Evolutionary conservation across 1,139 yeast species (phyloP), one percentile per base, ranked within the genome.

Genomic region (Protomyces lactucae-debilis): DNA sequence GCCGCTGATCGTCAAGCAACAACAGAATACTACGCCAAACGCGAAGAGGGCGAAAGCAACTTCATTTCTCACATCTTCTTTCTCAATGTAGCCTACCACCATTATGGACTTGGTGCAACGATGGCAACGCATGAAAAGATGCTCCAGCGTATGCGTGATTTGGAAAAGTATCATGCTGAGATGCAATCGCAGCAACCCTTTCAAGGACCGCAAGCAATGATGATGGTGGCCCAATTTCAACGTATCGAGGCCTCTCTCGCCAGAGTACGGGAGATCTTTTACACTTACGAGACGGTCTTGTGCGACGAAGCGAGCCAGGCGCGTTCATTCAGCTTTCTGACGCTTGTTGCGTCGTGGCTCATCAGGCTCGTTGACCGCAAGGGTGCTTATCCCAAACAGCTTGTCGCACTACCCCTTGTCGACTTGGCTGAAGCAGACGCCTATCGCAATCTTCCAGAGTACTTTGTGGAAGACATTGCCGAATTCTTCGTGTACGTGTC

Each of bases 31-130:
- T 83, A 81, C 70, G 75, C 78, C 40, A 73, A 73, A 23, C 57
- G 40, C 25, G 65, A 14, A 68, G 74, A 75, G 39, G 76, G 66
- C n/a, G 55, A 59, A 14, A 78, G 89, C 4, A 93, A 93, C 71
- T 93, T 93, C 73, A 87, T 95, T 18, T 85, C 96, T 3, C 93
- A 92, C 70, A 87, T 96, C 71, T 95, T 91, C 75, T 93, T 82
- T 72, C 75, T 93, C 66, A 84, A 95, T 9, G 78, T 87, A 60
- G 85, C 96, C 0, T 91, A 87, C 73, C 77, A 90, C 65, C 92
- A 93, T 70, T 95, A 88, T 75, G 99, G 98, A 55, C 77, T 90
- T 52, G 96, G 96, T 40, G 98, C 97, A 59, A 77, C 88, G 0
- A 77, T 81, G 63, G 79, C 85, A 56, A 81, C 82, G 57, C 84